These are phyloP conservation scores for Gloeostereum incarnatum DNA, from an alignment of 768 basidiomycete genomes.

Conservation along the genomic window DNA sequence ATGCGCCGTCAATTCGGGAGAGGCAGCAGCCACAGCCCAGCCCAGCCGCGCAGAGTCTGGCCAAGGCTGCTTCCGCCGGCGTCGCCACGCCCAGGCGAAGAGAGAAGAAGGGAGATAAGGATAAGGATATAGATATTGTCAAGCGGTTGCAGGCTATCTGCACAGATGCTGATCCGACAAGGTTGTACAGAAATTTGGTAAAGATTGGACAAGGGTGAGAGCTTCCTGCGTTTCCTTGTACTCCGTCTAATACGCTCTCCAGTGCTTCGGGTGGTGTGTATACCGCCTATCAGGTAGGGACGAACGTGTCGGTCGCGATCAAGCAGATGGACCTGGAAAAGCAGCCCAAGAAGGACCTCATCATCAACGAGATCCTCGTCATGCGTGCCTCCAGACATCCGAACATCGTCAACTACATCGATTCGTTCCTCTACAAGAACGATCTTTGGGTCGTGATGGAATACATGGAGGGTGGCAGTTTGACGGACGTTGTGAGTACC, in stretches of 20 bases:
- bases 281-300: constrained; percentile 96
- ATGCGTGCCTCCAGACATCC: constrained; percentile 96
- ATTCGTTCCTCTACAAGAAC: constrained; percentile 95
- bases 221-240: constrained; percentile 5
- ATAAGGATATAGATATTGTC: constrained; percentile 83
- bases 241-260: constrained; percentile 7
- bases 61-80: constrained; percentile 51
- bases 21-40: constrained; percentile 43
- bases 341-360: constrained; percentile 98
- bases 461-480: constrained; percentile 94
- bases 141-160: constrained; percentile 89
- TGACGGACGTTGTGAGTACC: constrained; percentile 88
- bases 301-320: constrained; percentile 91
- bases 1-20: constrained; percentile 20
- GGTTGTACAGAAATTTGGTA: constrained; percentile 82
- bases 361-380: constrained; percentile 99
- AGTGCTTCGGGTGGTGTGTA: constrained; percentile 98
- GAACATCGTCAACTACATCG: constrained; percentile 99
- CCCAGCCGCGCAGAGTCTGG: constrained; percentile 54
- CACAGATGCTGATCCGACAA: constrained; percentile 95
- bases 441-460: constrained; percentile 99
- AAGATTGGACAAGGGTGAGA: constrained; percentile 97
- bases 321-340: constrained; percentile 99
- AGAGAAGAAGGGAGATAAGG: constrained; percentile 80
- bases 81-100: constrained; percentile 76